A percentile compares a stretch with the other conserved stretches of the same genome.
phyloP scores from a whole-genome alignment of 2,329 filamentous ascomycete genomes.

The Monosporascus sp. region DNA sequence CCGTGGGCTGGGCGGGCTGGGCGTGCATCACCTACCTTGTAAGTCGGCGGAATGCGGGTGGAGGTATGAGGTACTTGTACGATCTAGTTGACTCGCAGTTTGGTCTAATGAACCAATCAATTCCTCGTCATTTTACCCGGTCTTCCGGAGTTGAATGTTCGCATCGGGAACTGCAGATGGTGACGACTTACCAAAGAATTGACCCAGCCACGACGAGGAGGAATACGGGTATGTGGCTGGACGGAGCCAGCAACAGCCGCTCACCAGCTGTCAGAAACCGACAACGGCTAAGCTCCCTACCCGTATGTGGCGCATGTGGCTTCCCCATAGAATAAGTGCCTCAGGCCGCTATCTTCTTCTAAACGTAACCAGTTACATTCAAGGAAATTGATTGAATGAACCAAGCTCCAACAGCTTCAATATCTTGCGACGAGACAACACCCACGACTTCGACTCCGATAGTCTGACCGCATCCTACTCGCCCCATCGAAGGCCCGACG shows the following conservation, averaged over 20 bases:
- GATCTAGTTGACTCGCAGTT: not conserved
- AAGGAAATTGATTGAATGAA: not conserved
- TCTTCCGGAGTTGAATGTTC: too few relatives aligned
- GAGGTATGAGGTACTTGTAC: not conserved
- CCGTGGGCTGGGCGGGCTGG: not conserved
- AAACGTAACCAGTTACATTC: not conserved
- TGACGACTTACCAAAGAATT: too few relatives aligned
- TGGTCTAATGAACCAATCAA: not conserved
- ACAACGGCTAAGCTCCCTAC: not conserved
- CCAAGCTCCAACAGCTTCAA: not conserved
- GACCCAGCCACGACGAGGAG: too few relatives aligned
- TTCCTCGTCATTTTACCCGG: too few relatives aligned
- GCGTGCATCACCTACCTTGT: not conserved
- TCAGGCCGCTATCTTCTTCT: not conserved
- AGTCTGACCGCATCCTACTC: not conserved
- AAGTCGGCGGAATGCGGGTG: not conserved
- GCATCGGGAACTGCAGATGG: too few relatives aligned
- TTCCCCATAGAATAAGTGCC: not conserved
- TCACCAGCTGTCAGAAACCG: not conserved
- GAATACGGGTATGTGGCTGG: not conserved
- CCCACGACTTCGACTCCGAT: not conserved
- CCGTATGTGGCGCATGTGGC: too few relatives aligned
- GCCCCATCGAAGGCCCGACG: not conserved
- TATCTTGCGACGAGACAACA: not conserved
- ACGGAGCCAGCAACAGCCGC: not conserved